A percentile compares a stretch with the other conserved stretches of the same genome.
These are phyloP conservation scores for Calonectria henricotiae DNA, from an alignment of 2,329 filamentous ascomycete species.

Conservation along the genomic window DNA sequence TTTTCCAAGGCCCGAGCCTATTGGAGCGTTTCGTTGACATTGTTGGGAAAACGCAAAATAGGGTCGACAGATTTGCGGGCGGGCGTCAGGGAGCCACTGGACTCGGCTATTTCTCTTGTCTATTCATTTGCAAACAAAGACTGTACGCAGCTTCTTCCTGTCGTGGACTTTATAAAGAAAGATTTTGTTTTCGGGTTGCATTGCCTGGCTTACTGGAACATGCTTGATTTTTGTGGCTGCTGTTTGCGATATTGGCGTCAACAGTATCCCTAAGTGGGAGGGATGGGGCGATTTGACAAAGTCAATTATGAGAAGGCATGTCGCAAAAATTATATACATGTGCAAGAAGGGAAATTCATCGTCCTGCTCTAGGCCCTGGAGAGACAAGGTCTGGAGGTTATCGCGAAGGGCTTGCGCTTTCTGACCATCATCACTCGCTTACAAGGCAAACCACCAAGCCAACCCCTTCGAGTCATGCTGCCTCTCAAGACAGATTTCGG, in stretches of 20 bases:
- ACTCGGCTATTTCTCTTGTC: constrained; percentile 43
- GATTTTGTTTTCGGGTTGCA: constrained; percentile 10
- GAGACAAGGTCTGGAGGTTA: not conserved
- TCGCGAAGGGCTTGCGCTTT: too few relatives aligned
- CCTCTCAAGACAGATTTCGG: too few relatives aligned
- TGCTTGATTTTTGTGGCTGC: not conserved
- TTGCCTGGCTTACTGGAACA: not conserved
- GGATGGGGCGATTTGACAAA: not conserved
- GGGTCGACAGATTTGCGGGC: constrained; percentile 49
- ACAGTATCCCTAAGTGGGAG: too few relatives aligned
- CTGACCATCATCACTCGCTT: not conserved
- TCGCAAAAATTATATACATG: not conserved
- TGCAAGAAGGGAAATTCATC: not conserved
- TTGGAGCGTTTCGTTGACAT: constrained; percentile 40
- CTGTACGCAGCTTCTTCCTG: constrained; percentile 29
- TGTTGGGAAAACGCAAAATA: constrained; percentile 42
- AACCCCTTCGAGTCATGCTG: not conserved
- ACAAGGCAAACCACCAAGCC: not conserved
- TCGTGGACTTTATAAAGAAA: constrained; percentile 17
- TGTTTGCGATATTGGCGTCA: not conserved
- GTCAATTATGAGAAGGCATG: not conserved
- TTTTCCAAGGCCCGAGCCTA: constrained; percentile 41
- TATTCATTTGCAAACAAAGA: constrained; percentile 34
- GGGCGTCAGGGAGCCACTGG: constrained; percentile 53
- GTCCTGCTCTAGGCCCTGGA: not conserved